Evolutionary conservation across 1,284 basidiomycete species (phyloP).

Genomic region (Taiwanofungus camphoratus): DNA sequence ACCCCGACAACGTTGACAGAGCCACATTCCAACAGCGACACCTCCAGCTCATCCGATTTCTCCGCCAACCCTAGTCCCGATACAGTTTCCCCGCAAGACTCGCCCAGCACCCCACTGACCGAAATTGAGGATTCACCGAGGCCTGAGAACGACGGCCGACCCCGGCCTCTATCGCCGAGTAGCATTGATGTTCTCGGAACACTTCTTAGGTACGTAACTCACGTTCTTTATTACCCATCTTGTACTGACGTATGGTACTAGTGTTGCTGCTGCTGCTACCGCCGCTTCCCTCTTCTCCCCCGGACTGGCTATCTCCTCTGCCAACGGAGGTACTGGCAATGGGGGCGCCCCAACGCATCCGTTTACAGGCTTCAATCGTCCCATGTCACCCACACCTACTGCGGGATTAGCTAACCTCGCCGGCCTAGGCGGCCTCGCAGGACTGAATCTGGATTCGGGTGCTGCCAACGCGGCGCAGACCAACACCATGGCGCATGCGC

Average conservation of each 20-base stretch:
- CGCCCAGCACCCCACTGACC: not conserved
- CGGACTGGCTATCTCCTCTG: conserved; percentile 30
- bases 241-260: conserved; percentile 22
- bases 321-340: not conserved
- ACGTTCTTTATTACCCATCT: conserved; percentile 9
- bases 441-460: conserved; percentile 16
- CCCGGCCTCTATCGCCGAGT: conserved; percentile 49
- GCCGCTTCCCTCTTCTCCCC: conserved; percentile 66
- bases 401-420: conserved; percentile 33
- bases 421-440: conserved; percentile 19
- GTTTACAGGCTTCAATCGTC: conserved; percentile 25
- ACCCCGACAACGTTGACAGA: too few species aligned
- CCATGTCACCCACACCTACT: conserved; percentile 46
- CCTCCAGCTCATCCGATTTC: conserved; percentile 12
- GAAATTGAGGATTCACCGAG: conserved; percentile 4
- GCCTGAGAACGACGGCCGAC: conserved; percentile 14
- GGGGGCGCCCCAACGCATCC: conserved; percentile 12
- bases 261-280: conserved; percentile 76
- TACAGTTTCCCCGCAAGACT: conserved; percentile 18
- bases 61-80: conserved; percentile 19
- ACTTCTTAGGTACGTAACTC: conserved; percentile 56
- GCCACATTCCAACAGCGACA: conserved; percentile 7
- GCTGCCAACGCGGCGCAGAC: conserved; percentile 5
- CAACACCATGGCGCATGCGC: conserved; percentile 13
- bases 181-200: conserved; percentile 77